Evolutionary conservation across 108 stramenopile genomes (phyloP).

Genomic region (Cyclostephanos invisitatus): DNA sequence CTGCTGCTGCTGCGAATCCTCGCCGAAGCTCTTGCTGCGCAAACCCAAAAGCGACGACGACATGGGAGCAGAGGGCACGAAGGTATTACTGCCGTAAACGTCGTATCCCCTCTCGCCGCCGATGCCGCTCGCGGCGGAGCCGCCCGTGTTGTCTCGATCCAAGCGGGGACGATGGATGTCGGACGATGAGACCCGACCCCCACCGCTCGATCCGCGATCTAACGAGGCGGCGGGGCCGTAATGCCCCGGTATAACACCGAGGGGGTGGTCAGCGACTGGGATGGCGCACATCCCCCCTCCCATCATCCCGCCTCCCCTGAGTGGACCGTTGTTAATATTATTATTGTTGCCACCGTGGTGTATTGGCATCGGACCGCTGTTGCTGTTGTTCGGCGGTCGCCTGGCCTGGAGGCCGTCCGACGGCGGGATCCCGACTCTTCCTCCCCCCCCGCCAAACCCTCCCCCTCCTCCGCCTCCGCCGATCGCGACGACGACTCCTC

Average conservation of each 20-base stretch:
- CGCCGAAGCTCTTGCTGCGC: conserved; percentile 26
- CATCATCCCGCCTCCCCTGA: no score
- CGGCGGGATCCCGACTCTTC: conserved; percentile 1
- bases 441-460: neutral
- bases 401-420: no score
- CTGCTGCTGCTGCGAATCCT: conserved; percentile 6
- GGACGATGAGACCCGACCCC: neutral
- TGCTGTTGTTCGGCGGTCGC: no score
- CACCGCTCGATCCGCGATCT: neutral
- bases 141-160: neutral
- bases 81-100: no score
- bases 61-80: neutral
- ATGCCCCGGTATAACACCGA: conserved; percentile 10
- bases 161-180: no score
- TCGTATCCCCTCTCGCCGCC: conserved; percentile 13
- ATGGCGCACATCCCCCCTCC: conserved; percentile 10
- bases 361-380: no score
- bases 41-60: conserved; percentile 3
- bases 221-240: conserved; percentile 14
- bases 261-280: neutral
- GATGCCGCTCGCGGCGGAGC: neutral
- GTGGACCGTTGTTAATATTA: no score
- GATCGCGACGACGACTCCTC: neutral
- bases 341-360: no score
- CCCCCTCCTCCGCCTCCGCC: conserved; percentile 8